Evolutionary conservation across 2,329 filamentous ascomycete species (phyloP).

Genomic region (Fusarium avenaceum): DNA sequence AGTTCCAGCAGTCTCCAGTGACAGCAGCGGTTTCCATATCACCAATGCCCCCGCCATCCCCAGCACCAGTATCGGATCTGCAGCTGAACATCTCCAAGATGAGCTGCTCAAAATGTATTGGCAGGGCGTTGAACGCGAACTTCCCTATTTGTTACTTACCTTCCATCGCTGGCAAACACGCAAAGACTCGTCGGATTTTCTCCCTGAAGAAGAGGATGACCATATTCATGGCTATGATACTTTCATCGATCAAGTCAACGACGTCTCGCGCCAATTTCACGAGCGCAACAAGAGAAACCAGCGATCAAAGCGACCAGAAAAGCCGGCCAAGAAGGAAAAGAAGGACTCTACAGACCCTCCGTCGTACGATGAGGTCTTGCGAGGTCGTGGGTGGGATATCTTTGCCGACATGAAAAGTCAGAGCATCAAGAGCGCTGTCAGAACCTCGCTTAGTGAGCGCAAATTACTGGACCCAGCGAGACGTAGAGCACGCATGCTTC

Average conservation of each 20-base stretch:
- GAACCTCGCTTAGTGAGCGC: constrained; percentile 23
- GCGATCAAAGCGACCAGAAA: neutral
- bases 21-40: constrained; percentile 1
- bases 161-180: constrained; percentile 52
- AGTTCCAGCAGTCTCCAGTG: neutral
- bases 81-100: constrained; percentile 7
- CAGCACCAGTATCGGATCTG: constrained; percentile 14
- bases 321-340: neutral
- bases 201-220: constrained; percentile 48
- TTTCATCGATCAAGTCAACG: constrained; percentile 55
- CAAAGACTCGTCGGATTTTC: constrained; percentile 28
- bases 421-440: constrained; percentile 9
- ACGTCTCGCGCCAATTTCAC: constrained; percentile 50
- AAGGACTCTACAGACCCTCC: constrained; percentile 20
- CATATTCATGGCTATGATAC: constrained; percentile 57
- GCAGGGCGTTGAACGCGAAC: constrained; percentile 53
- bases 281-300: constrained; percentile 36
- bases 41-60: constrained; percentile 20
- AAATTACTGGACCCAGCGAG: constrained; percentile 13
- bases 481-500: constrained; percentile 49
- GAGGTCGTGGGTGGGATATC: constrained; percentile 42
- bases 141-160: constrained; percentile 54
- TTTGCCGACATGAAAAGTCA: constrained; percentile 46
- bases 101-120: constrained; percentile 53
- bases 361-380: constrained; percentile 43